A percentile compares a stretch with the other conserved stretches of the same genome.
These are phyloP conservation scores for Pachyrhizus erosus DNA, from an alignment of 306 rosid species.

Conservation along the genomic window DNA sequence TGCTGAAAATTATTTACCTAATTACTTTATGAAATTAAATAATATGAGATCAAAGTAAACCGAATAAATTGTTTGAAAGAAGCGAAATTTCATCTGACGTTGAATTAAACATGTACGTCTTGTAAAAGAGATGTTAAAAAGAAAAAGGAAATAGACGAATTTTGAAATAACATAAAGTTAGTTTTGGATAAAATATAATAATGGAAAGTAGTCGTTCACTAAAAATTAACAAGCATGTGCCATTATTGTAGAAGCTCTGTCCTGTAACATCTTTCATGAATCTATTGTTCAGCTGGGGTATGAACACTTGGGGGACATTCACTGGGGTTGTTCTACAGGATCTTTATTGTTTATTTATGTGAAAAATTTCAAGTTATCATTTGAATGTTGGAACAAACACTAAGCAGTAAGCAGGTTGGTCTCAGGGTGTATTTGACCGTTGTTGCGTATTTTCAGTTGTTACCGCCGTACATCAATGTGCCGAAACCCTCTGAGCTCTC, in stretches of 20 bases:
- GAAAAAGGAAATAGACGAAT: background rate
- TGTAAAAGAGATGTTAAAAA: background rate
- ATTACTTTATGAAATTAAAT: background rate
- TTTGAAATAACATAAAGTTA: background rate
- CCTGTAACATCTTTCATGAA: background rate
- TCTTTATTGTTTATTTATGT: background rate
- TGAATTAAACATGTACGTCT: background rate
- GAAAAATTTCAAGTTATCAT: background rate
- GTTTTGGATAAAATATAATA: constrained; percentile 22
- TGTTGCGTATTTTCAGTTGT: background rate
- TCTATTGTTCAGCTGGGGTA: background rate
- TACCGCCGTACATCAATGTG: background rate
- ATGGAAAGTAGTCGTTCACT: background rate
- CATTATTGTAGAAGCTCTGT: background rate
- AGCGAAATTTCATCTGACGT: background rate
- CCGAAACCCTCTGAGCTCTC: constrained; percentile 17
- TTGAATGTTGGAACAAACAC: constrained; percentile 16
- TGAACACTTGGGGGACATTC: background rate
- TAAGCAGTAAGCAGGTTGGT: constrained; percentile 12
- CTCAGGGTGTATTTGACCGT: constrained; percentile 34
- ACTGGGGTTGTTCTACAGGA: background rate
- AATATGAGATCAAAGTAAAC: background rate
- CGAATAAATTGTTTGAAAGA: background rate
- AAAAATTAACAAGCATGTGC: background rate
- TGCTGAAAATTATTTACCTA: background rate